A percentile compares a stretch with the other conserved stretches of the same genome.
These are phyloP conservation scores for Colletotrichum trifolii DNA, from an alignment of 2,329 filamentous ascomycete genomes.

Conservation along the genomic window DNA sequence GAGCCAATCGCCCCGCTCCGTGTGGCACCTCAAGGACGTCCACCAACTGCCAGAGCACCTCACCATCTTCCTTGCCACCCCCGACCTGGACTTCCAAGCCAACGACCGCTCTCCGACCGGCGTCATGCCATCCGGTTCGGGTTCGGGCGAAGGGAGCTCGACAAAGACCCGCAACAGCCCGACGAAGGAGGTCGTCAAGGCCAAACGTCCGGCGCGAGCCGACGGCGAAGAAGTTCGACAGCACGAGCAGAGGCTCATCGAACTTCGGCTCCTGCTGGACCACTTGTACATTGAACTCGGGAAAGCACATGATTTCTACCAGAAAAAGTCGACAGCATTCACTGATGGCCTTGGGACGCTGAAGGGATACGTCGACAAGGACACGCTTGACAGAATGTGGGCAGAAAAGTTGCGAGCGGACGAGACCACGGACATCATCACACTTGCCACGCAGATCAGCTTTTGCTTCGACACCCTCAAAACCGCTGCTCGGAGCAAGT, in stretches of 20 bases:
- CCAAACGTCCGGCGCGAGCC: neutral
- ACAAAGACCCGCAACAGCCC: no score
- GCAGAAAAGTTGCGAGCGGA: constrained; percentile 11
- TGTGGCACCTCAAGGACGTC: no score
- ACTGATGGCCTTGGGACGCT: neutral
- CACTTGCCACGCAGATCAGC: constrained; percentile 10
- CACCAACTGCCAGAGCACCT: no score
- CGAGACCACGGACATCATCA: neutral
- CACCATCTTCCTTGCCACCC: neutral
- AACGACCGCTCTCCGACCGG: no score
- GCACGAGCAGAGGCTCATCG: constrained; percentile 17
- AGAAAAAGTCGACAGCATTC: constrained; percentile 1
- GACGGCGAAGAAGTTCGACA: neutral
- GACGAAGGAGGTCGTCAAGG: constrained; percentile 2
- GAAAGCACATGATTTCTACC: constrained; percentile 21
- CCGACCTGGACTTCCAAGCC: neutral
- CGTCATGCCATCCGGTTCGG: no score
- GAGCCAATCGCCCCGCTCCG: no score
- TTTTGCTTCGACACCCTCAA: constrained; percentile 20
- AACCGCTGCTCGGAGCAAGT: neutral
- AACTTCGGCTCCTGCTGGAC: constrained; percentile 15
- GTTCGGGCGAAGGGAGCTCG: no score
- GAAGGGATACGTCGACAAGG: constrained; percentile 6
- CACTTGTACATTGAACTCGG: constrained; percentile 20
- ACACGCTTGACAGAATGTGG: constrained; percentile 23